phyloP scores from a whole-genome alignment of 2,329 filamentous ascomycete genomes.

The Penicillium sp. region DNA sequence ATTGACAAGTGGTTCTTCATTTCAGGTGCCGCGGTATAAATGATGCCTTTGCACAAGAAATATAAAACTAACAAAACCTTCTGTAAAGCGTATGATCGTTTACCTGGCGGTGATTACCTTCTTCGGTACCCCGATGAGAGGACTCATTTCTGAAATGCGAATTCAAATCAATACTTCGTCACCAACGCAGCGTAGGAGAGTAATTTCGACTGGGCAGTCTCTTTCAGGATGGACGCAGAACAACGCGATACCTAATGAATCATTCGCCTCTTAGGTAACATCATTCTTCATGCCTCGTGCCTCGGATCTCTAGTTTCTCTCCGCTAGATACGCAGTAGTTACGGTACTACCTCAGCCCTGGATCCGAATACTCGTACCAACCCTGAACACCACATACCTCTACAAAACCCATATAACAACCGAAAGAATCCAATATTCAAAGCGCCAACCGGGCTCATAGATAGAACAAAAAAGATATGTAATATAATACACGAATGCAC shows the following conservation, averaged over 20 bases:
- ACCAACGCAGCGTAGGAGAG: not conserved
- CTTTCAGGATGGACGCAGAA: not conserved
- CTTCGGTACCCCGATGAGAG: not conserved
- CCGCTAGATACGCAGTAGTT: not conserved
- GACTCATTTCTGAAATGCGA: constrained; percentile 1
- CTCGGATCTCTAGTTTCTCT: not conserved
- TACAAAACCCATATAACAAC: not conserved
- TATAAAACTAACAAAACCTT: constrained; percentile 22
- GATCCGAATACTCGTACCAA: not conserved
- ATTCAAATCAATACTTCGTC: not conserved
- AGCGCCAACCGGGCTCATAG: constrained; percentile 9
- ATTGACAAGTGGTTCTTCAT: constrained; percentile 99
- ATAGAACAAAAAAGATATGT: constrained; percentile 8
- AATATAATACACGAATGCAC: constrained; percentile 18
- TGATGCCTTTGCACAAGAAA: constrained; percentile 20
- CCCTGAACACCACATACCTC: not conserved
- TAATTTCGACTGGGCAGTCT: not conserved
- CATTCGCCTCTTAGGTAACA: not conserved
- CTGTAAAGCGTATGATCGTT: constrained; percentile 5
- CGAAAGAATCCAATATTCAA: constrained; percentile 1
- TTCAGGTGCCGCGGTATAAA: constrained; percentile 83
- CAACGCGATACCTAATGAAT: not conserved
- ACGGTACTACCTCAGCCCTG: no score
- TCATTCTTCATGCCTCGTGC: not conserved
- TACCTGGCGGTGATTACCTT: not conserved